These are phyloP conservation scores for Neurospora sp. DNA, from an alignment of 495 filamentous ascomycete species.

Conservation along the genomic window DNA sequence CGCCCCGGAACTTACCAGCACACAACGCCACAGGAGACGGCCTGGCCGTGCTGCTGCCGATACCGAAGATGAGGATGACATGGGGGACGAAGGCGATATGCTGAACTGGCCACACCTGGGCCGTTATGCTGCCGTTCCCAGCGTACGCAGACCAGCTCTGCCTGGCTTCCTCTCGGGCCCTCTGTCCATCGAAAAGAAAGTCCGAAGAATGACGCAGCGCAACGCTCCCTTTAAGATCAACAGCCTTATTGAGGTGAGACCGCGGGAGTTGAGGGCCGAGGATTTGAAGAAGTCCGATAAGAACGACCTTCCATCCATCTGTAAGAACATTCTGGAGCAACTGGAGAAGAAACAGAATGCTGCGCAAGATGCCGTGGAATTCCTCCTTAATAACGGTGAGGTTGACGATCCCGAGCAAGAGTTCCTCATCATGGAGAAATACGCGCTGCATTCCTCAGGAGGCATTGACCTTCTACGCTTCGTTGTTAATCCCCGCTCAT, in stretches of 20 bases:
- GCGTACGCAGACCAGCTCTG: slow-evolving; percentile 63
- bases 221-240: slow-evolving; percentile 51
- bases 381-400: slow-evolving; percentile 23
- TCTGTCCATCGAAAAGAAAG: slow-evolving; percentile 77
- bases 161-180: slow-evolving; percentile 84
- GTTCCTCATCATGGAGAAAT: slow-evolving; percentile 39
- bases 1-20: slow-evolving; percentile 33
- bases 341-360: slow-evolving; percentile 30
- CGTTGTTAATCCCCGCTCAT: slow-evolving; percentile 78
- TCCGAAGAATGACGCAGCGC: slow-evolving; percentile 56
- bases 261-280: slow-evolving; percentile 59
- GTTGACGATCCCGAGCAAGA: slow-evolving; percentile 23
- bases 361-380: slow-evolving; percentile 32
- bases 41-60: slow-evolving; percentile 15
- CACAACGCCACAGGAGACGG: slow-evolving; percentile 32
- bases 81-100: slow-evolving; percentile 63
- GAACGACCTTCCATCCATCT: slow-evolving; percentile 61
- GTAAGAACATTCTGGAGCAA: slow-evolving; percentile 50
- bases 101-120: slow-evolving; percentile 86
- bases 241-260: slow-evolving; percentile 55
- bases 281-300: slow-evolving; percentile 66
- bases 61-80: slow-evolving; percentile 31
- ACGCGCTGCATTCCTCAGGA: slow-evolving; percentile 50
- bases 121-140: slow-evolving; percentile 58
- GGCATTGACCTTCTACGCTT: slow-evolving; percentile 72